Evolutionary conservation across 148 eudicot genomes (phyloP), one percentile per base, ranked within the genome.

Genomic region (Gaultheria prostrata): DNA sequence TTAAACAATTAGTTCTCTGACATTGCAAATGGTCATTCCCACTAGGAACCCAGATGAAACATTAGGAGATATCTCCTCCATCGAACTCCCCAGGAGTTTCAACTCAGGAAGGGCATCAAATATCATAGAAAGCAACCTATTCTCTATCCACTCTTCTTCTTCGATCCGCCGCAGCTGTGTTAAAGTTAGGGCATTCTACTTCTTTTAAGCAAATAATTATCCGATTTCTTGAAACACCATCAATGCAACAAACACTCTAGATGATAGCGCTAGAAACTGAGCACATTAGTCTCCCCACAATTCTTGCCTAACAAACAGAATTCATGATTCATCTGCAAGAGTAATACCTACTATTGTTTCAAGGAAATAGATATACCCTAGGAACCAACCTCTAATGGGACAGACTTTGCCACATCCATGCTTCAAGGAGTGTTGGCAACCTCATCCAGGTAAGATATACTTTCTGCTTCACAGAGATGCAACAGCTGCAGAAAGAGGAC

Each of bases 401-500:
- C 93, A 86, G 93, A 93, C 87, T 95, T 92, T 8, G 96, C 96
- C 88, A 95, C 82, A 89, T 92, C 83, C 90, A 92, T 86, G 88
- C 94, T 92, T 86, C 82, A 84, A 18, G 96, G 88, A 82, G 90
- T 89, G 85, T 89, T 91, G 82, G 96, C 96, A 77, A 93, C 93
- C 85, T 91, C 98, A 88, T 97, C 99, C 89, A 97, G 80, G 91
- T 91, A 97, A 80, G 99, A 92, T 24, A 91, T 84, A 75, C 89
- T 92, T 85, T 97, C 99, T 80, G 91, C 92, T 92, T 97, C 99
- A 86, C 99, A 95, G 24, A 97, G 98, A 87, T 93, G 84, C 90
- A 93, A 87, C 78, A 97, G 91, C 99, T 97, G 92, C 90, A 88
- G 77, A 84, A 86, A 85, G 69, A 63, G 21, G 30, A 6, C 70